phyloP scores from a whole-genome alignment of 768 basidiomycete species.

The Strobilomyces dryophilus region DNA sequence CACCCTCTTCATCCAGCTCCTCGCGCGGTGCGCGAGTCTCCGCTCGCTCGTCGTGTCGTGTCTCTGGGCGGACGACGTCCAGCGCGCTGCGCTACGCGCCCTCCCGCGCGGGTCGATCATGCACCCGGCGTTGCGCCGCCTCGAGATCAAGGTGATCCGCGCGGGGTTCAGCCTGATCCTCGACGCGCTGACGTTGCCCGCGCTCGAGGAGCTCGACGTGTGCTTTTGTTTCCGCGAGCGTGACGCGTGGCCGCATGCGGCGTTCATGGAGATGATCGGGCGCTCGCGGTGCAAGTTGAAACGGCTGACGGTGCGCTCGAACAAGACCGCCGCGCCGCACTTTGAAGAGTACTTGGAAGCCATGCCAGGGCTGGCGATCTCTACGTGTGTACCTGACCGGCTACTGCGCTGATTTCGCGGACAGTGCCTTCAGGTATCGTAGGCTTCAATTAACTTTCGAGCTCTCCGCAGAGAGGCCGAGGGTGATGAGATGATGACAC shows the following conservation, averaged over 20 bases:
- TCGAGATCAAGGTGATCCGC: conserved; percentile 30
- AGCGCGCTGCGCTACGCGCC: conserved; percentile 6
- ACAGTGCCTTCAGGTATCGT: neutral
- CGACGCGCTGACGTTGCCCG: conserved; percentile 19
- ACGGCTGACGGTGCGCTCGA: conserved; percentile 24
- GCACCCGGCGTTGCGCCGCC: conserved; percentile 16
- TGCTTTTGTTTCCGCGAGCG: conserved; percentile 30
- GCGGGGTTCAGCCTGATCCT: conserved; percentile 23
- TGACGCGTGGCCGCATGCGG: conserved; percentile 25
- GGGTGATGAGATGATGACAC: neutral
- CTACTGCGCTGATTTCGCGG: neutral
- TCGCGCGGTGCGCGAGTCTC: conserved; percentile 20
- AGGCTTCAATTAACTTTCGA: neutral
- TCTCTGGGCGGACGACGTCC: conserved; percentile 19
- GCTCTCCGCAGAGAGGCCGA: neutral
- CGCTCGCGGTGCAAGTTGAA: conserved; percentile 25
- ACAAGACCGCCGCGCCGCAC: conserved; percentile 16
- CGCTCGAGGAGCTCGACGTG: conserved; percentile 29
- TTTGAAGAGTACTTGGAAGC: conserved; percentile 21
- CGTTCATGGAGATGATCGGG: conserved; percentile 21
- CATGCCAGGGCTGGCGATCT: conserved; percentile 20
- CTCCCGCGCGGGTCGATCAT: conserved; percentile 12
- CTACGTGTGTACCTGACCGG: conserved; percentile 3
- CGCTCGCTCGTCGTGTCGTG: conserved; percentile 21
- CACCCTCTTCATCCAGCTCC: conserved; percentile 19